A percentile compares a stretch with the other conserved stretches of the same genome.
Conservation (phyloP, 2,329 filamentous ascomycete genomes). For the Moelleriella libera region DNA sequence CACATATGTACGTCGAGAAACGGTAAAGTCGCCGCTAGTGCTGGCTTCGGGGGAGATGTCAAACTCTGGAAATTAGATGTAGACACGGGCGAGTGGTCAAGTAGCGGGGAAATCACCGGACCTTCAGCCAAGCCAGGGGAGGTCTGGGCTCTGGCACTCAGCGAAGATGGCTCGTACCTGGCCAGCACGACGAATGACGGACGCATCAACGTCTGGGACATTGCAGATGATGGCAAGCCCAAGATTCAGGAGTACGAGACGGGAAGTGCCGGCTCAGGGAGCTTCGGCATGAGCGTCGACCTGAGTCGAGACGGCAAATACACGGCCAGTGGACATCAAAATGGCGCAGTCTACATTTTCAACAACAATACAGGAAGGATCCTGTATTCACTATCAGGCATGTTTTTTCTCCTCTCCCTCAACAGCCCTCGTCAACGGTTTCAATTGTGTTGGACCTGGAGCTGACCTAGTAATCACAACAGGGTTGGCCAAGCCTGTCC, state of each 20-base stretch:
- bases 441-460: background rate
- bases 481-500: slow-evolving; percentile 79
- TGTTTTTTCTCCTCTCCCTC: background rate
- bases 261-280: slow-evolving; percentile 52
- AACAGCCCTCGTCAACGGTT: too few species aligned
- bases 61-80: slow-evolving; percentile 62
- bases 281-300: slow-evolving; percentile 81
- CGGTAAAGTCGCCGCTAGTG: slow-evolving; percentile 63
- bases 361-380: slow-evolving; percentile 81
- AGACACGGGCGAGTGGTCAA: slow-evolving; percentile 39
- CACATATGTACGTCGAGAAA: slow-evolving; percentile 61
- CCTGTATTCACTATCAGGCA: slow-evolving; percentile 71
- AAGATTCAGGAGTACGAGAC: slow-evolving; percentile 81
- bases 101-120: slow-evolving; percentile 24
- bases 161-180: slow-evolving; percentile 68
- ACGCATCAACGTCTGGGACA: slow-evolving; percentile 78
- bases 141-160: slow-evolving; percentile 79
- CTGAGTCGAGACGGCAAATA: slow-evolving; percentile 66
- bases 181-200: slow-evolving; percentile 84
- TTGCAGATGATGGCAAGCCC: slow-evolving; percentile 35
- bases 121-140: slow-evolving; percentile 47
- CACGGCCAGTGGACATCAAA: slow-evolving; percentile 87
- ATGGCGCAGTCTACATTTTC: slow-evolving; percentile 85
- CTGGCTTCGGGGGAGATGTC: slow-evolving; percentile 79
- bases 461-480: background rate